Evolutionary conservation across 768 basidiomycete species (phyloP), one percentile per base, ranked within the genome.

Genomic region (Boletus pseudo-olivaceus): DNA sequence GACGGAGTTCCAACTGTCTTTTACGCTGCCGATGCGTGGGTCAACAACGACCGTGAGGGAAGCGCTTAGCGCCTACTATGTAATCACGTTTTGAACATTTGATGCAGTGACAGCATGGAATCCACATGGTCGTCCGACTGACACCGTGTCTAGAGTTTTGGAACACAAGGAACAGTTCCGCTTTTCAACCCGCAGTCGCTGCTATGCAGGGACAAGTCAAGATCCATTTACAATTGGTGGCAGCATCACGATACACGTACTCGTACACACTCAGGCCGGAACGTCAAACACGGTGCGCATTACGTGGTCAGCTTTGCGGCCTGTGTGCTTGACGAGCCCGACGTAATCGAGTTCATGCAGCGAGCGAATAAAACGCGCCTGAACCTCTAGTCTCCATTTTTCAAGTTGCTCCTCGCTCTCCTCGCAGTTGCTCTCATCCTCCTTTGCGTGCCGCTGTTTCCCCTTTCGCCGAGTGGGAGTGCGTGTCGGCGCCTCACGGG

Each of bases 311-410:
- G 76, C 78, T 69, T 89, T 92, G 50, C 89, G 76, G 41, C 85
- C 82, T 0, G 87, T 90, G 57, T 89, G 89, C 64, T 88, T 88
- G 64, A 92, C 72, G 62, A 93, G 81, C 8, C 91, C 91, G 34
- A 92, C 69, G 62, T 83, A 85, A 63, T 93, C 90, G 38, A 93
- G 76, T 62, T 92, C 90, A 55, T 93, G 91, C 66, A 93, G 63
- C 11, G 88, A 83, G 17, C 87, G 81, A 48, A 91, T 78, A 66
- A 93, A 93, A 19, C 90, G 76, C 39, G 87, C 88, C 63, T 92
- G 90, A 15, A 84, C 78, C 56, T 88, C 80, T 52, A 81, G 51
- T 59, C 76, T 78, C 85, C 83, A 85, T 59, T 73, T 72, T 57
- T 81, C 84, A 20, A 66, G 68, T 1, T 72, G 71, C 40, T 71